These are phyloP conservation scores for Pseudopithomyces maydicus DNA, from an alignment of 2,329 filamentous ascomycete species.

Conservation along the genomic window DNA sequence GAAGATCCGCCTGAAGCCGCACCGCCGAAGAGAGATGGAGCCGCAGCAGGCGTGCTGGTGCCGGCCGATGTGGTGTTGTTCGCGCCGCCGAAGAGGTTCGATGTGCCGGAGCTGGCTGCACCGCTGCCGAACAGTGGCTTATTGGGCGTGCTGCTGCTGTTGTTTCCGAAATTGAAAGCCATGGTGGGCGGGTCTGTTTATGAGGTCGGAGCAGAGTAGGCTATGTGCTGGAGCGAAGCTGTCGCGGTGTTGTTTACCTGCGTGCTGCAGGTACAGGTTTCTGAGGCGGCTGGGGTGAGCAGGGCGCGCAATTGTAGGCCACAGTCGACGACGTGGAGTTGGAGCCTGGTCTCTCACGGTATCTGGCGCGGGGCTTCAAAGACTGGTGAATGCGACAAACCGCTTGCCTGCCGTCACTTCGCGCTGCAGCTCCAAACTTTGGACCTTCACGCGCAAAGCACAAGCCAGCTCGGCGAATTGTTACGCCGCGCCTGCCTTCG, in stretches of 20 bases:
- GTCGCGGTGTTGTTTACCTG: constrained; percentile 23
- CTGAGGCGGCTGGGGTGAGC: neutral
- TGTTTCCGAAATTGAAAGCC: constrained; percentile 43
- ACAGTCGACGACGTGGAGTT: neutral
- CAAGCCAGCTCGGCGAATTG: constrained; percentile 24
- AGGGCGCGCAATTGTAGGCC: neutral
- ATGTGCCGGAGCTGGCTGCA: constrained; percentile 22
- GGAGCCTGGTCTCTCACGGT: neutral
- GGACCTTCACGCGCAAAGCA: constrained; percentile 27
- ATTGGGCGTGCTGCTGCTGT: constrained; percentile 29
- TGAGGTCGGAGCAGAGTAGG: constrained; percentile 6
- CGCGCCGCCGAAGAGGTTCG: constrained; percentile 18
- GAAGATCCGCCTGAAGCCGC: constrained; percentile 19
- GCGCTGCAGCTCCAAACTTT: constrained; percentile 36
- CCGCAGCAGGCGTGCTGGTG: constrained; percentile 13
- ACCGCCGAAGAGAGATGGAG: constrained; percentile 34
- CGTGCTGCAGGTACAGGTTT: constrained; percentile 6
- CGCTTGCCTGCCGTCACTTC: constrained; percentile 17
- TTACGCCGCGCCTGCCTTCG: constrained; percentile 17
- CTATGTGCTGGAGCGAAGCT: constrained; percentile 6
- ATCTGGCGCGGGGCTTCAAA: constrained; percentile 6
- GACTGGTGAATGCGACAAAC: constrained; percentile 9
- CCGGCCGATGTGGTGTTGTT: constrained; percentile 12
- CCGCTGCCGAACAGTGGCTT: constrained; percentile 36
- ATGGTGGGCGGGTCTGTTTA: constrained; percentile 19